Evolutionary conservation across 306 rosid genomes (phyloP).

Genomic region (Dryas alaskensis): DNA sequence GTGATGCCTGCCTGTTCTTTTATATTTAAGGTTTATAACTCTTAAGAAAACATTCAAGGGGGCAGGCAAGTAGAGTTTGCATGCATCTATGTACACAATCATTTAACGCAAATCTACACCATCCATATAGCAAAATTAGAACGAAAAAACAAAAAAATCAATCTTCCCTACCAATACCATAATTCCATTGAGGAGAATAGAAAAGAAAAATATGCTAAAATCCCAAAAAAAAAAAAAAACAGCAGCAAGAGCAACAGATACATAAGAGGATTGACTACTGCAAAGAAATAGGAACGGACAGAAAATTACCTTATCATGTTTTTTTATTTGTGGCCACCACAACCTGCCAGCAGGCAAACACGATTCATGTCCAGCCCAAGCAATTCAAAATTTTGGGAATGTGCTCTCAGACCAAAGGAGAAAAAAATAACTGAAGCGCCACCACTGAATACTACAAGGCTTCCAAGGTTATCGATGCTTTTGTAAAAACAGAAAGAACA

Average conservation of each 20-base stretch:
- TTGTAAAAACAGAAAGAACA: constrained; percentile 96
- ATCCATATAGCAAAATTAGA: neutral
- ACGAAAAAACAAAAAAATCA: no score
- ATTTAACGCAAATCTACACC: neutral
- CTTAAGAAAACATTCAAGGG: neutral
- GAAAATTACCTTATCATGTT: constrained; percentile 37
- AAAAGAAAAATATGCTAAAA: neutral
- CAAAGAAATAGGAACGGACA: neutral
- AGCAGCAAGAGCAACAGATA: constrained; percentile 3
- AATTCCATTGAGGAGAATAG: neutral
- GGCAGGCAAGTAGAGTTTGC: neutral
- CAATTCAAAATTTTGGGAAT: constrained; percentile 40
- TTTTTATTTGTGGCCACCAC: constrained; percentile 25
- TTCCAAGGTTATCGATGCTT: constrained; percentile 89
- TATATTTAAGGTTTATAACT: neutral
- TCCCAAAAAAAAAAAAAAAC: no score
- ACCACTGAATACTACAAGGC: constrained; percentile 53
- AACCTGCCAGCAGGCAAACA: constrained; percentile 29
- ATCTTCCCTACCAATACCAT: neutral
- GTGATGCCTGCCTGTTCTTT: neutral
- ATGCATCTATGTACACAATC: neutral
- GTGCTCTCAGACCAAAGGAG: constrained; percentile 26
- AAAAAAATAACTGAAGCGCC: constrained; percentile 30
- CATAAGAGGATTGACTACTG: neutral
- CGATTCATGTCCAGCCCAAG: constrained; percentile 50